phyloP scores from a whole-genome alignment of 192 early-diverging fungal genomes.

The Rhizophlyctis rosea region DNA sequence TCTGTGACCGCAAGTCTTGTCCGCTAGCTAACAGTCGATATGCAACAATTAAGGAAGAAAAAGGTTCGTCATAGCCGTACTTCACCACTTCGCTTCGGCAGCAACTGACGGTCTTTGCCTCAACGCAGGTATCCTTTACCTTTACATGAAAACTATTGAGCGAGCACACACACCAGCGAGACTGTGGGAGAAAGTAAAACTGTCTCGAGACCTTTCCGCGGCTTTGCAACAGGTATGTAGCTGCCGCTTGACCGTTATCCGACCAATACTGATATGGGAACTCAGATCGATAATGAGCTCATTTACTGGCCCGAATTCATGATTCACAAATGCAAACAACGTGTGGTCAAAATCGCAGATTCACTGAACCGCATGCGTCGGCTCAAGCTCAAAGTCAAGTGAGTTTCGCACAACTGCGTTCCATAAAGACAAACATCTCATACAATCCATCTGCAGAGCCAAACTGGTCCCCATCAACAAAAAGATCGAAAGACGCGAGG shows the following conservation, averaged over 20 bases:
- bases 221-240: constrained; percentile 70
- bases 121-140: constrained; percentile 64
- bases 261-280: not conserved
- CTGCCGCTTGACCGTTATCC: not conserved
- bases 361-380: constrained; percentile 92
- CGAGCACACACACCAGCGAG: constrained; percentile 90
- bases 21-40: constrained; percentile 94
- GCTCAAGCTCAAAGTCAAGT: constrained; percentile 79
- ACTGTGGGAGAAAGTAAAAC: constrained; percentile 87
- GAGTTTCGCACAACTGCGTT: constrained; percentile 29
- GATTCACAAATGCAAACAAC: constrained; percentile 94
- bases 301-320: constrained; percentile 88
- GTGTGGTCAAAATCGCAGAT: constrained; percentile 94
- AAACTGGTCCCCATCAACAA: constrained; percentile 88
- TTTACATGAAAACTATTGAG: constrained; percentile 95
- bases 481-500: constrained; percentile 88
- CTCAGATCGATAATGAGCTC: constrained; percentile 84
- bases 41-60: constrained; percentile 86
- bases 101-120: not conserved
- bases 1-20: constrained; percentile 91
- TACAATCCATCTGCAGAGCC: no score
- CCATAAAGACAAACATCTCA: not conserved
- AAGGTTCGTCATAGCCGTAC: constrained; percentile 46
- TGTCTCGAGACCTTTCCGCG: constrained; percentile 87
- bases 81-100: not conserved